Evolutionary conservation across 306 rosid species (phyloP), one percentile per base, ranked within the genome.

Genomic region (Trichosanthes cucumerina): DNA sequence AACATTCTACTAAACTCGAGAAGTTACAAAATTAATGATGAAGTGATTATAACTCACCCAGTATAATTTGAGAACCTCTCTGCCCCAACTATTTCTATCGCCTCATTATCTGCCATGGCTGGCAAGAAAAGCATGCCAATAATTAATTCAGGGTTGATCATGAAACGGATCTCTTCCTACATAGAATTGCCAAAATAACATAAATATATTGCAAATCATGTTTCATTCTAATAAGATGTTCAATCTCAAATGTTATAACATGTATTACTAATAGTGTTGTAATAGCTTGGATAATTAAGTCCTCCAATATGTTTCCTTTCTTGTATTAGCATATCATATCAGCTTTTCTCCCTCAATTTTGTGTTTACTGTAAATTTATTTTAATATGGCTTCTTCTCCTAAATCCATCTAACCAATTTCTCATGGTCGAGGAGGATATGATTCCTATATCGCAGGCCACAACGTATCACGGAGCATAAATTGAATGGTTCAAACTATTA

Each of bases 81-180:
- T 31, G 89, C 86, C 36, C 98, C 98, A 70, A 90, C 84, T 81
- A 94, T 88, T 81, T 90, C 93, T 83, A 92, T 87, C 28, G 98
- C 96, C 89, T 94, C 98, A 73, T 94, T 94, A 74, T 90, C 93
- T 39, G 78, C 93, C 96, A 92, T 89, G 65, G 95, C 86, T 80
- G 95, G 95, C 93, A 92, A 84, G 96, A 90, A 94, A 72, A 92
- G 90, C 95, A 92, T 94, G 68, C 95, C 88, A 56, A 83, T 93
- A 84, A 94, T 89, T 85, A 94, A 87, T 83, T 94, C 98, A 38
- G 96, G 96, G 86, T 85, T 87, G 85, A 89, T 73, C 98, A 94
- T 89, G 84, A 94, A 94, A 75, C 98, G 95, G 68, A 94, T 94
- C 86, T 94, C 98, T 84, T 94, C 98, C 98, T 92, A 83, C 79